These are phyloP conservation scores for Hebeloma cylindrosporum DNA, from an alignment of 768 basidiomycete genomes.

Conservation along the genomic window DNA sequence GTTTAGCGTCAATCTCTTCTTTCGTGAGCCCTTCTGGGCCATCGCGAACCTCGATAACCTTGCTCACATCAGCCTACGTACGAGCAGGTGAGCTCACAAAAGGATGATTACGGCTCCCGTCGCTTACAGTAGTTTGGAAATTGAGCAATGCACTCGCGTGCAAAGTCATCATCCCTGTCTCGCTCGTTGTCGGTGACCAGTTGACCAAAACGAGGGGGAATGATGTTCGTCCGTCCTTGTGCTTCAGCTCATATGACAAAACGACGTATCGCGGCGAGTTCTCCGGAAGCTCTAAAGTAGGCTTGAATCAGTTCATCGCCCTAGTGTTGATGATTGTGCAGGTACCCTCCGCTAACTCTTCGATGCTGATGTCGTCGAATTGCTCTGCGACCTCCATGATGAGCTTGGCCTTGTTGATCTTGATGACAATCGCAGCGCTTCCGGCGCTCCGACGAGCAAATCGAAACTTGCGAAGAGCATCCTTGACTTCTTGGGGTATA, in stretches of 20 bases:
- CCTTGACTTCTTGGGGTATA: slow-evolving; percentile 77
- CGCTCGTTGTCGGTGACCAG: slow-evolving; percentile 80
- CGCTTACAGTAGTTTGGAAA: slow-evolving; percentile 75
- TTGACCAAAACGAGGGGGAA: slow-evolving; percentile 86
- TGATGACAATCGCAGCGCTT: slow-evolving; percentile 80
- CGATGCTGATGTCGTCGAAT: slow-evolving; percentile 72
- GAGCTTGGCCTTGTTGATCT: slow-evolving; percentile 84
- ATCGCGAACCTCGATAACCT: slow-evolving; percentile 80
- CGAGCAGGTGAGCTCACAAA: not conserved
- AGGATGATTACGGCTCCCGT: not conserved
- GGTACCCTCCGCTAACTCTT: slow-evolving; percentile 85
- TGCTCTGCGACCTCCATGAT: slow-evolving; percentile 83
- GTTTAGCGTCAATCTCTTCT: slow-evolving; percentile 61
- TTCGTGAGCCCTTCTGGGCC: slow-evolving; percentile 81
- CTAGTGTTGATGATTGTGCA: not conserved
- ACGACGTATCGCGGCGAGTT: slow-evolving; percentile 85
- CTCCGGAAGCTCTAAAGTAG: slow-evolving; percentile 68
- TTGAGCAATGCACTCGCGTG: slow-evolving; percentile 81
- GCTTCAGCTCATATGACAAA: slow-evolving; percentile 78
- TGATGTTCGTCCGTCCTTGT: slow-evolving; percentile 80
- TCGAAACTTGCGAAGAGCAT: slow-evolving; percentile 78
- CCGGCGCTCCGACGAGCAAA: slow-evolving; percentile 70
- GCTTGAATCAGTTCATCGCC: not conserved
- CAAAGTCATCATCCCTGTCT: slow-evolving; percentile 73
- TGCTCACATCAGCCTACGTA: slow-evolving; percentile 69